phyloP scores from a whole-genome alignment of 139 green algal species.

The Chlamydomonas eustigma region DNA sequence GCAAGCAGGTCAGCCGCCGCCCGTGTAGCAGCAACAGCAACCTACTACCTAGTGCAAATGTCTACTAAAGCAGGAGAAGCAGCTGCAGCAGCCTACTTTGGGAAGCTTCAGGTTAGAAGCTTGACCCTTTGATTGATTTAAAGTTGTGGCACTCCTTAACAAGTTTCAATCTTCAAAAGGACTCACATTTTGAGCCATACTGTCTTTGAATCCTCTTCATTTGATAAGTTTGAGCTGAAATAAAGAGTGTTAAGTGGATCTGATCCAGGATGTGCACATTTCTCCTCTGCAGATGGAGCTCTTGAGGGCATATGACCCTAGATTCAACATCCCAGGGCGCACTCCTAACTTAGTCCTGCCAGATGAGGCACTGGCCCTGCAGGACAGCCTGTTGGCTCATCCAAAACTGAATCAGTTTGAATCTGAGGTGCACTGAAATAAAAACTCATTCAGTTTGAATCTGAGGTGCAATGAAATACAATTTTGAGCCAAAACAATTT shows the following conservation, averaged over 20 bases:
- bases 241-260: too few species aligned
- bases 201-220: too few species aligned
- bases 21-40: conserved; percentile 23
- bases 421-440: conserved; percentile 1
- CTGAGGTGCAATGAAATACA: too few species aligned
- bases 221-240: too few species aligned
- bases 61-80: conserved; percentile 22
- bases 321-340: neutral
- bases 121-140: conserved; percentile 16
- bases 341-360: conserved; percentile 6
- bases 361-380: conserved; percentile 20
- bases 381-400: conserved; percentile 36
- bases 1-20: conserved; percentile 22
- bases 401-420: conserved; percentile 6
- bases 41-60: conserved; percentile 34
- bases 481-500: too few species aligned
- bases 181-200: too few species aligned
- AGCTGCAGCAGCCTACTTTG: conserved; percentile 21
- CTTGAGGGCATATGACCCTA: conserved; percentile 40
- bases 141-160: too few species aligned
- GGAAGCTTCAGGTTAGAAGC: conserved; percentile 19
- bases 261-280: too few species aligned
- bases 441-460: too few species aligned
- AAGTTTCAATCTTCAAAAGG: too few species aligned
- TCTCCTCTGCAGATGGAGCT: conserved; percentile 25